Percentiles rank a stretch among this genome's conserved stretches.
Evolutionary conservation across 257 asterid genomes (phyloP).

Genomic region (Ehretia macrophylla): DNA sequence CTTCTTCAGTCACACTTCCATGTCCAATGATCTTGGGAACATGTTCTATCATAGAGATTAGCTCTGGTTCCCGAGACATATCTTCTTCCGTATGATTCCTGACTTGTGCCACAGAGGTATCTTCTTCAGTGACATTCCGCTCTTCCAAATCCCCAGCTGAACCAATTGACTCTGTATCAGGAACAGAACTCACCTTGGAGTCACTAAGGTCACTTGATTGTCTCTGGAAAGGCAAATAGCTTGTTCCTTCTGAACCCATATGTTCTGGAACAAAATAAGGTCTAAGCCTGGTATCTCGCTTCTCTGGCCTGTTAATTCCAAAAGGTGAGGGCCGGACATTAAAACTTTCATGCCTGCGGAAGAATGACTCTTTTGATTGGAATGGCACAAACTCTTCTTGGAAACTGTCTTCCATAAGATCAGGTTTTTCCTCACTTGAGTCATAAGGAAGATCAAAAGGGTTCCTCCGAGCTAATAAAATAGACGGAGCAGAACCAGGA

Average conservation of each 20-base stretch:
- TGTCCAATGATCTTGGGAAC: slow-evolving; percentile 55
- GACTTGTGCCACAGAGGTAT: slow-evolving; percentile 14
- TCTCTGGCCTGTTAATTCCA: slow-evolving; percentile 44
- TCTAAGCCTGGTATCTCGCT: slow-evolving; percentile 48
- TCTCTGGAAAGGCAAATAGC: slow-evolving; percentile 51
- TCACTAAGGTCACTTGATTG: slow-evolving; percentile 82
- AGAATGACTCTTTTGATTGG: slow-evolving; percentile 51
- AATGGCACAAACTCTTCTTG: slow-evolving; percentile 49
- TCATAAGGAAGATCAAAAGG: slow-evolving; percentile 89
- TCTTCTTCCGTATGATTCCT: slow-evolving; percentile 8
- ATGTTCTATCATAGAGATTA: slow-evolving; percentile 32
- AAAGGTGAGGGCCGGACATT: slow-evolving; percentile 56
- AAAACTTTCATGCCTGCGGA: slow-evolving; percentile 72
- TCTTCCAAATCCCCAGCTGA: slow-evolving; percentile 36
- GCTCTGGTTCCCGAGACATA: slow-evolving; percentile 27
- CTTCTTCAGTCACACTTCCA: slow-evolving; percentile 39
- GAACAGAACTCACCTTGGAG: slow-evolving; percentile 56
- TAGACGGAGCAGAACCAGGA: slow-evolving; percentile 96
- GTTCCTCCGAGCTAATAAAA: slow-evolving; percentile 60
- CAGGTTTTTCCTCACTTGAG: slow-evolving; percentile 76
- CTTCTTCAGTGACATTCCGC: slow-evolving; percentile 25
- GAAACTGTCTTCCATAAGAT: slow-evolving; percentile 61
- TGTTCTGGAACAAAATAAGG: slow-evolving; percentile 66
- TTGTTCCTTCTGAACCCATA: slow-evolving; percentile 45
- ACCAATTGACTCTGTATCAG: slow-evolving; percentile 41